A percentile compares a stretch with the other conserved stretches of the same genome.
Evolutionary conservation across 176 grass and related monocot species (phyloP).

Genomic region (Carex parvula): DNA sequence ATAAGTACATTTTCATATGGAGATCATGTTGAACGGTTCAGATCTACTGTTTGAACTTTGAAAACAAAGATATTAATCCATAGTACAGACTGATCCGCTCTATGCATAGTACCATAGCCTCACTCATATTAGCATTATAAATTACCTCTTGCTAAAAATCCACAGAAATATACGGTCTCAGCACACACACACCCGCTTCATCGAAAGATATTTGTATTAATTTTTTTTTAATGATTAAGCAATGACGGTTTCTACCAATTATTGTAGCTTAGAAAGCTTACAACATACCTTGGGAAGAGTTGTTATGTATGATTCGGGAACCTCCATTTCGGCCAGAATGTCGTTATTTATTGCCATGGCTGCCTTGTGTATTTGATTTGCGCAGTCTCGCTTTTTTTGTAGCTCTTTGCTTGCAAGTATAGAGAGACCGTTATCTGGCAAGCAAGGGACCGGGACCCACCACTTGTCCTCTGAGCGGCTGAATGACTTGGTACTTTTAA

Average conservation of each 20-base stretch:
- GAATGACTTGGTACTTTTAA: slow-evolving; percentile 50
- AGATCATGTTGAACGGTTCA: too few species aligned
- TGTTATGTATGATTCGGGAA: slow-evolving; percentile 66
- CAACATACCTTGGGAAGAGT: slow-evolving; percentile 67
- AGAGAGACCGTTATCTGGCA: slow-evolving; percentile 59
- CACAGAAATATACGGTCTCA: too few species aligned
- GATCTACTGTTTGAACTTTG: too few species aligned
- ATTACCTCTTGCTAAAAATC: too few species aligned
- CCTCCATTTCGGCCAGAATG: slow-evolving; percentile 82
- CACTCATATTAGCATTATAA: too few species aligned
- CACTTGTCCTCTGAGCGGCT: slow-evolving; percentile 68
- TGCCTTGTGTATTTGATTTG: slow-evolving; percentile 93
- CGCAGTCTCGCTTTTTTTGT: slow-evolving; percentile 80
- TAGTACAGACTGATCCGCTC: too few species aligned
- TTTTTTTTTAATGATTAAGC: background rate
- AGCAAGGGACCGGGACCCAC: slow-evolving; percentile 83
- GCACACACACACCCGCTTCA: too few species aligned
- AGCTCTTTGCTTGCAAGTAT: slow-evolving; percentile 47
- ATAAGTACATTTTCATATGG: too few species aligned
- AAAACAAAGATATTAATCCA: too few species aligned
- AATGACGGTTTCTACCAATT: background rate
- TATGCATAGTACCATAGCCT: too few species aligned
- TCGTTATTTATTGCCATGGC: slow-evolving; percentile 83
- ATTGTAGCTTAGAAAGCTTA: background rate
- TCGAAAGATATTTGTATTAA: background rate